Percentiles rank a stretch among this genome's conserved stretches.
phyloP scores from a whole-genome alignment of 805 yeast species.

The Monosporozyma aerobia region DNA sequence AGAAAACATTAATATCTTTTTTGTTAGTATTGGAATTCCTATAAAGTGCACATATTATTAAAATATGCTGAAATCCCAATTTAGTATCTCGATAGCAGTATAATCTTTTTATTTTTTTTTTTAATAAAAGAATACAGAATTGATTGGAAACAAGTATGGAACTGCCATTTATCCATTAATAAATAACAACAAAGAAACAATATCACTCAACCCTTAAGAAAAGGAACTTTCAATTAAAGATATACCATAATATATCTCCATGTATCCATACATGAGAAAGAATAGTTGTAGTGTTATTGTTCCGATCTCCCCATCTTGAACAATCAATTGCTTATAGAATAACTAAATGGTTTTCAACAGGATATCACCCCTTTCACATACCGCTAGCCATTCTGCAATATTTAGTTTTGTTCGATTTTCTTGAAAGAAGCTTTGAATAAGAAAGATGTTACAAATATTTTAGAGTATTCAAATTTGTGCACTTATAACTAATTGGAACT shows the following conservation, averaged over 20 bases:
- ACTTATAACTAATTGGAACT: background rate
- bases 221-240: background rate
- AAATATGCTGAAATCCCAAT: background rate
- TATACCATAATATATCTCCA: background rate
- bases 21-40: constrained; percentile 1
- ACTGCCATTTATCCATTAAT: background rate
- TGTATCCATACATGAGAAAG: background rate
- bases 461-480: background rate
- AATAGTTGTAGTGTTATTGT: background rate
- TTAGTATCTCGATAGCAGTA: background rate
- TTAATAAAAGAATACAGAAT: background rate
- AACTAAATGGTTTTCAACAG: constrained; percentile 33
- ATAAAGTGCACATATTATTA: background rate
- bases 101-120: background rate
- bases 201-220: background rate
- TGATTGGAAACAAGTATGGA: background rate
- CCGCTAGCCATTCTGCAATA: constrained; percentile 32
- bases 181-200: background rate
- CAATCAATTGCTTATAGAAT: constrained; percentile 15
- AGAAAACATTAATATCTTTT: background rate
- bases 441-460: background rate
- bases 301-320: background rate
- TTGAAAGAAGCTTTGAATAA: background rate
- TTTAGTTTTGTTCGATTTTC: constrained; percentile 3
- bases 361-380: constrained; percentile 34